phyloP scores from a whole-genome alignment of 768 basidiomycete genomes.

The Mycena belliarum region DNA sequence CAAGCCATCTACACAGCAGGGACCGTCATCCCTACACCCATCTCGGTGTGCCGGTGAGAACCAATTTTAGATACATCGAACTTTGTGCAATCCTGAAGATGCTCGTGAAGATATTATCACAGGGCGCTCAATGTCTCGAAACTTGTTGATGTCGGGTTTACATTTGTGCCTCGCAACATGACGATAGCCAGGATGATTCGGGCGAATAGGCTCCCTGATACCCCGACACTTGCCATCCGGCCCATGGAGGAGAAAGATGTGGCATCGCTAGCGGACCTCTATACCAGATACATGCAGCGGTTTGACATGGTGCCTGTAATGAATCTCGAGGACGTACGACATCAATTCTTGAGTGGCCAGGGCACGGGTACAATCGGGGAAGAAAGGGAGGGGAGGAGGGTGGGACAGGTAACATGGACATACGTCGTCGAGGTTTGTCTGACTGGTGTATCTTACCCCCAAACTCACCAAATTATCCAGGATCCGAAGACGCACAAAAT shows the following conservation, averaged over 20 bases:
- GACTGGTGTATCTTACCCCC: neutral
- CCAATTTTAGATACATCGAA: no score
- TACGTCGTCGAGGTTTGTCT: conserved; percentile 88
- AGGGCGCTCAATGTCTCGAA: conserved; percentile 90
- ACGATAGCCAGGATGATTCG: conserved; percentile 91
- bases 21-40: conserved; percentile 89
- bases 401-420: conserved; percentile 90
- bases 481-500: conserved; percentile 79
- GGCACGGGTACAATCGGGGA: conserved; percentile 59
- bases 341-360: conserved; percentile 86
- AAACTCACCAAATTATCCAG: conserved; percentile 41
- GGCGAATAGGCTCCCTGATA: conserved; percentile 63
- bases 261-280: conserved; percentile 66
- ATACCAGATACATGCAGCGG: conserved; percentile 75
- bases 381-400: conserved; percentile 53
- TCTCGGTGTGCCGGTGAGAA: conserved; percentile 77
- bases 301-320: conserved; percentile 83
- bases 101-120: conserved; percentile 74
- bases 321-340: conserved; percentile 74
- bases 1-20: conserved; percentile 98
- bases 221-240: conserved; percentile 66
- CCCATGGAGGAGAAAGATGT: conserved; percentile 89
- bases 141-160: conserved; percentile 87
- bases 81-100: no score
- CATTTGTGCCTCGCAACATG: conserved; percentile 81